Evolutionary conservation across 23 red algal genomes (phyloP), one percentile per base, ranked within the genome.

Genomic region (Gracilaria vermiculophylla): DNA sequence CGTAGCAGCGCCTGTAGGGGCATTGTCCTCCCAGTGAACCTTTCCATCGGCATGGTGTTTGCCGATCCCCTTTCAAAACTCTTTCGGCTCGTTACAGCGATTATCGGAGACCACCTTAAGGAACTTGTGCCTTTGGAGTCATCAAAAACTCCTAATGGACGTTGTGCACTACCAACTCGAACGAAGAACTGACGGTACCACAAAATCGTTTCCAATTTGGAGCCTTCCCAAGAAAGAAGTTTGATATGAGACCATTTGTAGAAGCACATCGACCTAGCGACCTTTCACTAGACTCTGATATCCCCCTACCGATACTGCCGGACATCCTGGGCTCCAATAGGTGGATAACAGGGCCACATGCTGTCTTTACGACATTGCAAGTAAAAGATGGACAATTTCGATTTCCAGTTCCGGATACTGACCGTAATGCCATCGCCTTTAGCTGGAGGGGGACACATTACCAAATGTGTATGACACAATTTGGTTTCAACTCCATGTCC

Each of bases 401-500:
- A 5, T 62, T 80, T 44, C 53, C 76, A 5, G 62, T 80, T 4
- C 76, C 76, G 5, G 51, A 37, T 16, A 53, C 60, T 8, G 76
- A 80, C 53, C 5, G 76, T 6, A 80, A 60, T 20, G 13, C 23
- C 52, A 13, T 80, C 24, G 53, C 52, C 15, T 80, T 58, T 24
- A 0, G 76, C 25, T 57, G 76, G 76, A 62, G 23, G 12, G 12
- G 53, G 1, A 6, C 3, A 33, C 13, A 80, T 40, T 80, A 80
- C 39, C 51, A 53, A 16, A 80, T 80, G 4, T 37, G 49, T 20
- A 27, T 33, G 0, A 53, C 53, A 0, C 76, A 4, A 0, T 80
- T 80, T 80, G 76, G 76, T 23, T 62, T 80, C 19, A 80, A 62
- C 20, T 62, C 52, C 15, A 80, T 80, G 76, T 64, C 76, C 0